Base-by-base conservation (phyloP, 352 stramenopile genomes). In the Vaucheria bursata region DNA sequence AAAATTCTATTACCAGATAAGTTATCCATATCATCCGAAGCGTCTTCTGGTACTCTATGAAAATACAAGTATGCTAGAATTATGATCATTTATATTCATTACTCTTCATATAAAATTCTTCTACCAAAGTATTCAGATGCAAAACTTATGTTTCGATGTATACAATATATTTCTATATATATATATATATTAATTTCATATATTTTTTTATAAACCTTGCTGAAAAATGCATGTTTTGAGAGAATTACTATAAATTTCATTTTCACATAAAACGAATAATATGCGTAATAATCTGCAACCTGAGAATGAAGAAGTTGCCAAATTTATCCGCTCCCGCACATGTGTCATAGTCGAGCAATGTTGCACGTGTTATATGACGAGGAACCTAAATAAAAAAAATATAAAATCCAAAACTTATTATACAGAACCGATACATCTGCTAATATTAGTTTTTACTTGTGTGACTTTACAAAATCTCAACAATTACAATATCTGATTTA, bases 241-340 rank as follows among this genome's bases (percentile, higher is more conserved):
- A n/a, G n/a, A n/a, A n/a, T n/a, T n/a, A n/a, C n/a, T n/a, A n/a
- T n/a, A n/a, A n/a, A n/a, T n/a, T n/a, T n/a, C n/a, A n/a, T n/a
- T n/a, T n/a, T n/a, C n/a, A n/a, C n/a, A n/a, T n/a, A n/a, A n/a
- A n/a, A n/a, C n/a, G n/a, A n/a, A n/a, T n/a, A n/a, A n/a, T n/a
- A n/a, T n/a, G n/a, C n/a, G n/a, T n/a, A n/a, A n/a, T n/a, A n/a
- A n/a, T n/a, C n/a, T n/a, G n/a, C 12, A 50, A 72, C 65, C 65
- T 72, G 40, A 97, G 86, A 12, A 99, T 89, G 74, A 97, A 98
- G 6, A 99, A 86, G 85, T 99, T 99, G 38, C 96, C 96, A 85
- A 99, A 98, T 83, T 99, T 99, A 87, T 99, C 96, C 0, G 89
- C 94, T 66, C 95, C 95, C 3, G 94, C 96, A 37, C 98, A 89